Conservation (phyloP, 129 eudicot species). For the Smallanthus sonchifolius region DNA sequence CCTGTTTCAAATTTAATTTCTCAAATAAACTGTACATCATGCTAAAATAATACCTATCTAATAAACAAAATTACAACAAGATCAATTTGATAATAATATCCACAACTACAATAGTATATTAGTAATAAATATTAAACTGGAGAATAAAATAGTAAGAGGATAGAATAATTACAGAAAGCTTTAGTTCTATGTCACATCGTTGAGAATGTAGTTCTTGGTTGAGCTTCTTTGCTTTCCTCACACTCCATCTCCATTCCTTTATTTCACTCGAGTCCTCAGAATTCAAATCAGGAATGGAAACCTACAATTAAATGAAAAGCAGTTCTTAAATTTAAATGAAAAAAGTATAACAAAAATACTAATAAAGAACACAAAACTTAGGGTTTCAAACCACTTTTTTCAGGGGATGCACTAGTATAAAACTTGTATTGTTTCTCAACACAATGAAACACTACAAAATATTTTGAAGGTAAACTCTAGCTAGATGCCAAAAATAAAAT, state of each 20-base stretch:
- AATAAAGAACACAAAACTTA: neutral
- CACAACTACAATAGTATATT: neutral
- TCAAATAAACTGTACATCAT: conserved; percentile 7
- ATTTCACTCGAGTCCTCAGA: conserved; percentile 55
- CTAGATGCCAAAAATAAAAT: neutral
- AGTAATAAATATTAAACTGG: neutral
- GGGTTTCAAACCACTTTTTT: neutral
- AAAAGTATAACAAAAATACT: neutral
- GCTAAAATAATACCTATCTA: neutral
- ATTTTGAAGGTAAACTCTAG: neutral
- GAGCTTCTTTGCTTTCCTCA: conserved; percentile 71
- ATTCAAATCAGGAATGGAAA: conserved; percentile 62
- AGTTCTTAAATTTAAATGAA: neutral
- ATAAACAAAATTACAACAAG: neutral
- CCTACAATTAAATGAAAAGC: conserved; percentile 39
- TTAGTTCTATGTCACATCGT: conserved; percentile 90
- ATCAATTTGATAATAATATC: neutral
- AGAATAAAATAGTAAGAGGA: neutral
- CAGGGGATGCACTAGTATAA: neutral
- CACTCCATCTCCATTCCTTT: conserved; percentile 72
- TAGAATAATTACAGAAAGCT: conserved; percentile 59
- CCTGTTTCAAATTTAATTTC: conserved; percentile 42
- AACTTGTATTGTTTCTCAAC: neutral
- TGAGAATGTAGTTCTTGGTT: conserved; percentile 84
- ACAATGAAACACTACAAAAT: neutral